A percentile compares a stretch with the other conserved stretches of the same genome.
Conservation (phyloP, 2,329 filamentous ascomycete species). For the Arthrobotrys sinensis region DNA sequence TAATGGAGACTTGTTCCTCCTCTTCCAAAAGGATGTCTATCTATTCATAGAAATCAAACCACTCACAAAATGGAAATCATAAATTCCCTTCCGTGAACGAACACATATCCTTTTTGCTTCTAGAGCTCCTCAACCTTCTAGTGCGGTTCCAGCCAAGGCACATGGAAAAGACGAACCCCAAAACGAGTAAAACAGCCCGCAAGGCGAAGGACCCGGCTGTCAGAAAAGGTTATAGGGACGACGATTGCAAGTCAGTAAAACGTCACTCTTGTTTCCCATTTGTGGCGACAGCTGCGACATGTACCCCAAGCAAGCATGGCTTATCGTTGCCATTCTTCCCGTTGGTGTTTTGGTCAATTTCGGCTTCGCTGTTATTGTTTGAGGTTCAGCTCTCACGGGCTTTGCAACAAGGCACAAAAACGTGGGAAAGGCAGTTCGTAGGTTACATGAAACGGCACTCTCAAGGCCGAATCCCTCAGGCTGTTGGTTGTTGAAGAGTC, state of each 20-base stretch:
- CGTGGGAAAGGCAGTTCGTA: slow-evolving; percentile 49
- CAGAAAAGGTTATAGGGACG: slow-evolving; percentile 59
- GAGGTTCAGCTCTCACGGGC: slow-evolving; percentile 58
- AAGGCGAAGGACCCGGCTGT: slow-evolving; percentile 61
- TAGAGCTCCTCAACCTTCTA: slow-evolving; percentile 49
- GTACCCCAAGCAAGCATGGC: slow-evolving; percentile 25
- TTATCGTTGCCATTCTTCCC: slow-evolving; percentile 29
- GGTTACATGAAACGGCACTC: slow-evolving; percentile 51
- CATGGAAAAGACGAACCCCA: slow-evolving; percentile 14
- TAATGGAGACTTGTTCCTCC: slow-evolving; percentile 17
- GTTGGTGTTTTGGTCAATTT: slow-evolving; percentile 13
- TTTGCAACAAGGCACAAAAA: slow-evolving; percentile 54
- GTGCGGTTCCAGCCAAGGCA: slow-evolving; percentile 40
- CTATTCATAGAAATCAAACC: slow-evolving; percentile 50
- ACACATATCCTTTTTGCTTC: slow-evolving; percentile 41
- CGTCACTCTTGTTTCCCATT: slow-evolving; percentile 36
- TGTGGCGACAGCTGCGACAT: slow-evolving; percentile 56
- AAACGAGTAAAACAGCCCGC: slow-evolving; percentile 57
- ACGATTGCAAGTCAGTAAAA: slow-evolving; percentile 22
- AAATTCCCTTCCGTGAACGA: slow-evolving; percentile 50
- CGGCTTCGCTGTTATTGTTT: slow-evolving; percentile 24
- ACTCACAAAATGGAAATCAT: slow-evolving; percentile 25
- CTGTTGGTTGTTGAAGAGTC: slow-evolving; percentile 15
- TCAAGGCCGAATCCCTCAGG: slow-evolving; percentile 17
- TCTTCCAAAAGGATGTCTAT: slow-evolving; percentile 46